Evolutionary conservation across 495 filamentous ascomycete genomes (phyloP).

Genomic region (Niebla homalea): DNA sequence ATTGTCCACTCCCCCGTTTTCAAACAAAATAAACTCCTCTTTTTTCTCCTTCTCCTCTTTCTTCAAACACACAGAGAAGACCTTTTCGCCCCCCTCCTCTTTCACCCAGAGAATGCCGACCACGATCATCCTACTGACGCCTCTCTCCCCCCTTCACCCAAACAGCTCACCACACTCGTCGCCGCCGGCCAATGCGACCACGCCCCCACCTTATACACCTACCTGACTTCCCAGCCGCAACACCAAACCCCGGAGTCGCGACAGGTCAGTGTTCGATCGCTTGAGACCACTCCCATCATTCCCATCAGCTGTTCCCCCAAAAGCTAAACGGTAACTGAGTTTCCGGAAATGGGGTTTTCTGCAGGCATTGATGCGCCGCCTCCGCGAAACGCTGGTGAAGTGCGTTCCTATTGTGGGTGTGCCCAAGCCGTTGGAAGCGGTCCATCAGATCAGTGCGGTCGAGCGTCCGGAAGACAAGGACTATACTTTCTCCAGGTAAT

Average conservation of each 20-base stretch:
- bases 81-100: too few species aligned
- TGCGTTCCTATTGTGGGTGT: constrained; percentile 37
- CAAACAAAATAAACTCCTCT: background rate
- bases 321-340: too few species aligned
- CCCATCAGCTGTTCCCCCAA: too few species aligned
- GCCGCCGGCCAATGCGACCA: constrained; percentile 34
- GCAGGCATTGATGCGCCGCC: constrained; percentile 33
- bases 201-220: constrained; percentile 35
- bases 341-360: too few species aligned
- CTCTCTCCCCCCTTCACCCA: too few species aligned
- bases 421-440: constrained; percentile 38
- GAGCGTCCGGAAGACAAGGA: constrained; percentile 40
- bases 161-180: constrained; percentile 29
- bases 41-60: background rate
- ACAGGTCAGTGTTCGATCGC: too few species aligned
- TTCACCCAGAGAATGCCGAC: too few species aligned
- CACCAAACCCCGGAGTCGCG: constrained; percentile 26
- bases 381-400: constrained; percentile 41
- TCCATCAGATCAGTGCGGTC: constrained; percentile 33
- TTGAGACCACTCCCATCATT: too few species aligned
- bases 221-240: constrained; percentile 31
- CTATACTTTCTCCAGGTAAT: constrained; percentile 31
- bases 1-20: background rate
- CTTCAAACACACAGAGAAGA: background rate
- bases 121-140: too few species aligned